Percentiles rank a stretch among this genome's conserved stretches.
phyloP scores from a whole-genome alignment of 495 filamentous ascomycete genomes.

The Letharia columbiana region DNA sequence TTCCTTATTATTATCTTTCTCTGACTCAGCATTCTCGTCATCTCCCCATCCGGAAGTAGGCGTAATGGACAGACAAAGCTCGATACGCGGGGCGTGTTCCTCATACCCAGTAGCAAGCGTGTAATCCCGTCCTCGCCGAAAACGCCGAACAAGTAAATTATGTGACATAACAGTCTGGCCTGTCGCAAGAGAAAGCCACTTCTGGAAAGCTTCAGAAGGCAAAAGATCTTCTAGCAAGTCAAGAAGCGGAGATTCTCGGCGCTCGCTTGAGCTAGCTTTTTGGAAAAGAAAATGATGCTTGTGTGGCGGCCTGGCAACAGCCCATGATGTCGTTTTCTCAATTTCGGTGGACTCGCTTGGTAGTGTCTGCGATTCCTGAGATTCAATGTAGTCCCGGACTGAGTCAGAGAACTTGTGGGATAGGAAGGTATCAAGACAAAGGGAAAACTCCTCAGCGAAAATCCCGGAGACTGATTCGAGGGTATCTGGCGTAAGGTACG shows the following conservation, averaged over 20 bases:
- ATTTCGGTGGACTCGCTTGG: conserved; percentile 44
- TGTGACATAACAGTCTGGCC: conserved; percentile 51
- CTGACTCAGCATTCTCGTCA: conserved; percentile 49
- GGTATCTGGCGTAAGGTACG: conserved; percentile 90
- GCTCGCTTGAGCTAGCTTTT: conserved; percentile 35
- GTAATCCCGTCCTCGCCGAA: conserved; percentile 82
- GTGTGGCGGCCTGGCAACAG: conserved; percentile 78
- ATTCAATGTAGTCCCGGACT: conserved; percentile 59
- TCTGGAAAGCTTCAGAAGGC: conserved; percentile 76
- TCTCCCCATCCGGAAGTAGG: conserved; percentile 77
- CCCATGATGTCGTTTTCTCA: conserved; percentile 51
- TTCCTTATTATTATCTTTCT: conserved; percentile 36
- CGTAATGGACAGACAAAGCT: conserved; percentile 76
- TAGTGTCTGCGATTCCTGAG: conserved; percentile 46
- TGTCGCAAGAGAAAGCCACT: conserved; percentile 80
- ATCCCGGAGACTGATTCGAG: conserved; percentile 69
- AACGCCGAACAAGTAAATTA: conserved; percentile 69
- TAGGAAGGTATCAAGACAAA: conserved; percentile 69
- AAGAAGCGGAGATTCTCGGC: conserved; percentile 50
- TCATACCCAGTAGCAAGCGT: conserved; percentile 81
- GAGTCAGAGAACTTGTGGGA: conserved; percentile 62
- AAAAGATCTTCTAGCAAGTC: conserved; percentile 71
- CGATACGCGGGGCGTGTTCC: conserved; percentile 67
- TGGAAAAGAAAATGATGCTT: conserved; percentile 90
- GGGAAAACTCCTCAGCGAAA: conserved; percentile 73